Base-by-base conservation (phyloP, 495 filamentous ascomycete genomes). In the Cryomyces minteri region DNA sequence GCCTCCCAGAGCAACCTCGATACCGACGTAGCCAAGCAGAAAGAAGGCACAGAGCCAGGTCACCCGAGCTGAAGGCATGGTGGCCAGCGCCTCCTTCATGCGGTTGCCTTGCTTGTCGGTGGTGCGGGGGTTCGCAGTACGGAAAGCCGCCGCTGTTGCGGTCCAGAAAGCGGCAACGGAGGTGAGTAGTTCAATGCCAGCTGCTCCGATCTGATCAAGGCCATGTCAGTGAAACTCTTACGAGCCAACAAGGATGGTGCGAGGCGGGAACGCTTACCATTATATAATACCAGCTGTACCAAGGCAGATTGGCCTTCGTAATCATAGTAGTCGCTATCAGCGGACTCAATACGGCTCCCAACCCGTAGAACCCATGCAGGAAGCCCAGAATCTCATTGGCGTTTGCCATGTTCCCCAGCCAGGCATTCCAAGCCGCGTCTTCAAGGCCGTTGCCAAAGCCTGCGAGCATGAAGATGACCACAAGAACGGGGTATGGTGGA, bases 1-100 rank as follows among this genome's bases (percentile, higher is more conserved):
- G 6, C 77, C 77, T 31, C 84, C 84, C 0, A 93, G 69, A 0
- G 79, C 76, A 18, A 94, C 86, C 58, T 94, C 86, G n/a, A 78
- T 64, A 38, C 86, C 86, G 8, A 90, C 82, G 53, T 90, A 92
- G 36, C 72, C 73, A 4, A 93, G 67, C 34, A 90, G 61, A 61
- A 92, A 93, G 11, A 81, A 39, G 6, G 86, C 72, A 33, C 75
- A 73, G 25, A 90, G 60, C 84, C 84, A 94, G 29, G 80, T 80
- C 4, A 90, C 71, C 18, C 63, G 62, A 5, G 63, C 62, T 18
- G 56, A 49, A 7, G 62, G 62, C 18, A 51, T 56, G 36, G 62
- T 65, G 31, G 70, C 64, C 0, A 83, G 60, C 0, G 77, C 77
- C 50, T 74, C 64, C 29, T 64, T 68, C 29, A 79, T 65, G 7